Evolutionary conservation across 768 basidiomycete genomes (phyloP), one percentile per base, ranked within the genome.

Genomic region (Panellus pusillus): DNA sequence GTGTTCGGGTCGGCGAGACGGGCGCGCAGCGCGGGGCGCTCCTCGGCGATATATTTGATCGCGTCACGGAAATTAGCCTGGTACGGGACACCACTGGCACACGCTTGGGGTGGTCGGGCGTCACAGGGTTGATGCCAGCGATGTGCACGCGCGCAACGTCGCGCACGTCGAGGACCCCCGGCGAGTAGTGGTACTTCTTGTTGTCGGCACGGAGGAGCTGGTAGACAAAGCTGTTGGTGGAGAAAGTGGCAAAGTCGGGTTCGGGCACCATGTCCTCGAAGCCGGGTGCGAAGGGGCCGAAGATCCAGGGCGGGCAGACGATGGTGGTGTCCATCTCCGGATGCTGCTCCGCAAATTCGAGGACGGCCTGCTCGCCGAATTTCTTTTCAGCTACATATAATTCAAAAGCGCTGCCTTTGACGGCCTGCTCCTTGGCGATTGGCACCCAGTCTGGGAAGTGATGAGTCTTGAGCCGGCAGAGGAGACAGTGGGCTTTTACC

Each of bases 281-380:
- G 14, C 61, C 55, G 14, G 61, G 61, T 12, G 63, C 64, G 47
- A 69, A 54, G 15, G 68, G 66, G n/a, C 68, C 67, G 29, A 58
- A 61, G 37, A 66, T 48, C 50, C 49, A 68, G 1, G 57, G 43
- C 6, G 65, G 67, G 39, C 54, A 53, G 31, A 68, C 24, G 44
- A 49, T 46, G 15, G 60, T 58, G 15, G 57, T 50, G 38, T 61
- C 55, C 36, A 61, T 52, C 15, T 61, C 48, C 18, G 61, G 37
- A 45, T 57, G 50, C 17, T 41, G 31, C 6, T 57, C 51, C 31
- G 43, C 45, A 36, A 48, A 60, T 15, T 53, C 31, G 17, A 53
- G 44, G 17, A 57, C 47, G 24, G 51, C 55, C 28, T 45, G 49
- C 38, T 54, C 51, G 36, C 43, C 52, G 32, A 41, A 57, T 17